These are phyloP conservation scores for Ambrosia hybrid DNA, from an alignment of 140 eudicot species.

Conservation along the genomic window DNA sequence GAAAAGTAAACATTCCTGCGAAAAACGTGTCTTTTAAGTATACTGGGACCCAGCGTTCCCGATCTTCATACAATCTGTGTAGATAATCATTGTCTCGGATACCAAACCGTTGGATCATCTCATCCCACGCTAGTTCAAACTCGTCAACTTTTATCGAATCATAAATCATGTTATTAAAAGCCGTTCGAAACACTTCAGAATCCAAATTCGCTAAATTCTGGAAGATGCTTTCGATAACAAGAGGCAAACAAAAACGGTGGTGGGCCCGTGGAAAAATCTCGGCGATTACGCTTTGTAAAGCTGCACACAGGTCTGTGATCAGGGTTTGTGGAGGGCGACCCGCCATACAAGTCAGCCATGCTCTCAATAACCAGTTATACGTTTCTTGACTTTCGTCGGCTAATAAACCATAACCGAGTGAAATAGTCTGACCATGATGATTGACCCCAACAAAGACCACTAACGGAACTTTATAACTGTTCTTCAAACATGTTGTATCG, in stretches of 20 bases:
- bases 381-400: slow-evolving; percentile 63
- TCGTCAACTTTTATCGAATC: slow-evolving; percentile 59
- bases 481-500: slow-evolving; percentile 63
- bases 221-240: slow-evolving; percentile 52
- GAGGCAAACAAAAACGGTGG: slow-evolving; percentile 57
- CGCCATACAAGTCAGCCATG: slow-evolving; percentile 83
- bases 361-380: slow-evolving; percentile 64
- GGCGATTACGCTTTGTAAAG: slow-evolving; percentile 51
- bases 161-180: slow-evolving; percentile 45
- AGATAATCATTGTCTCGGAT: slow-evolving; percentile 47
- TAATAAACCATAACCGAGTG: slow-evolving; percentile 68
- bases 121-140: slow-evolving; percentile 81
- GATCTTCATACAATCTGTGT: slow-evolving; percentile 54
- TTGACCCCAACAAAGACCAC: slow-evolving; percentile 70
- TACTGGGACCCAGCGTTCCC: slow-evolving; percentile 82
- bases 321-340: slow-evolving; percentile 84
- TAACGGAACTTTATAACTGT: slow-evolving; percentile 52
- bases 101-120: slow-evolving; percentile 59
- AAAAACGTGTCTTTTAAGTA: slow-evolving; percentile 66
- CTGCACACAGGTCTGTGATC: slow-evolving; percentile 52
- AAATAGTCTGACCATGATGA: slow-evolving; percentile 72
- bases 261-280: slow-evolving; percentile 79
- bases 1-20: slow-evolving; percentile 56
- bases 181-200: slow-evolving; percentile 49
- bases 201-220: slow-evolving; percentile 47